Percentiles rank a stretch among this genome's conserved stretches.
phyloP scores from a whole-genome alignment of 2,329 filamentous ascomycete species.

The Paramyrothecium roridum region DNA sequence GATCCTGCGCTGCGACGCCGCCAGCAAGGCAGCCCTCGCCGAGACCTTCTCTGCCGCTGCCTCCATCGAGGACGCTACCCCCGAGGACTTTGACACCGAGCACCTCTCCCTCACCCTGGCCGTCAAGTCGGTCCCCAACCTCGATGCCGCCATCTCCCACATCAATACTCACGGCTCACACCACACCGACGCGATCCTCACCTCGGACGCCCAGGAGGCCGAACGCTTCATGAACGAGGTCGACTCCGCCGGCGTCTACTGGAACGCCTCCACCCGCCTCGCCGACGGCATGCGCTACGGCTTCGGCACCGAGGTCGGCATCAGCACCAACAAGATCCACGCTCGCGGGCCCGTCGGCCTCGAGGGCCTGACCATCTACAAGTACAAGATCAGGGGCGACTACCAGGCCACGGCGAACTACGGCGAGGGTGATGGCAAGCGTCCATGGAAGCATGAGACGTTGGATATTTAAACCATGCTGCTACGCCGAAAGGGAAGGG shows the following conservation, averaged over 20 bases:
- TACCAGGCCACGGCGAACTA: constrained; percentile 83
- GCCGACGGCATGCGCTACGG: constrained; percentile 96
- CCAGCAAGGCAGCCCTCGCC: constrained; percentile 62
- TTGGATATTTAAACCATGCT: constrained; percentile 32
- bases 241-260: constrained; percentile 91
- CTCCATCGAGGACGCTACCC: constrained; percentile 61
- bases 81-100: constrained; percentile 80
- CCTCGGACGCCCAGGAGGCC: constrained; percentile 62
- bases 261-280: constrained; percentile 93
- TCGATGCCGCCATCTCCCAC: constrained; percentile 75
- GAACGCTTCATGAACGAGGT: constrained; percentile 81
- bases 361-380: constrained; percentile 95
- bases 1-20: constrained; percentile 72
- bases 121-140: constrained; percentile 69
- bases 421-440: constrained; percentile 59
- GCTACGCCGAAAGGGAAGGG: too few relatives aligned
- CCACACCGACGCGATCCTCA: constrained; percentile 92
- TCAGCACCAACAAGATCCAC: constrained; percentile 98
- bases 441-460: constrained; percentile 56
- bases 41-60: constrained; percentile 38
- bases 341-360: constrained; percentile 88
- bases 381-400: constrained; percentile 82
- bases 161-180: constrained; percentile 92
- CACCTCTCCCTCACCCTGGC: constrained; percentile 83
- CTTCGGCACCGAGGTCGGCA: constrained; percentile 96